Conservation (phyloP, 148 eudicot genomes). For the Dysphania ambrosioides region DNA sequence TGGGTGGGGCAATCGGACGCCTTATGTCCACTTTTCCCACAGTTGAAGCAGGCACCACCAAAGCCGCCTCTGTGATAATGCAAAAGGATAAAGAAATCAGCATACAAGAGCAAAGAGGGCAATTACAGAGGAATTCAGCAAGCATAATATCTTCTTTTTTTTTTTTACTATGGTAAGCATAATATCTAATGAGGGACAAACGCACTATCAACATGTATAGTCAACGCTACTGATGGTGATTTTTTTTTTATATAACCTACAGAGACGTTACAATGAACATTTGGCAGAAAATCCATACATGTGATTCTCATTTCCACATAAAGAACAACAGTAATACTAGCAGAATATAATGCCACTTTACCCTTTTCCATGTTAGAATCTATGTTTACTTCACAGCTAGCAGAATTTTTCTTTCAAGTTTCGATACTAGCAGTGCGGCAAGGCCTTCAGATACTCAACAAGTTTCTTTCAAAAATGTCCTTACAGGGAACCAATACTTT, state of each 20-base stretch:
- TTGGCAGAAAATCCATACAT: not conserved
- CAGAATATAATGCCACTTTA: not conserved
- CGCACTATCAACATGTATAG: not conserved
- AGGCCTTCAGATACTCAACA: not conserved
- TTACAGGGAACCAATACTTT: not conserved
- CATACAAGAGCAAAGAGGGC: not conserved
- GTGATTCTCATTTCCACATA: not conserved
- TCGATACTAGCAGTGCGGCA: not conserved
- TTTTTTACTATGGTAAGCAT: too few species aligned
- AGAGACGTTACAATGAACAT: not conserved
- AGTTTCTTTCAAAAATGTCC: not conserved
- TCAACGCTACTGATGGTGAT: not conserved
- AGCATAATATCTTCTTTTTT: not conserved
- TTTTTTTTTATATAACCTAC: too few species aligned
- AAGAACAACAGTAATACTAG: not conserved
- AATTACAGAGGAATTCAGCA: not conserved
- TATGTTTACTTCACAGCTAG: not conserved
- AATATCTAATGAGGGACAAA: not conserved
- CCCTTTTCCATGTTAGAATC: not conserved
- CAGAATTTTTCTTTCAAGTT: not conserved
- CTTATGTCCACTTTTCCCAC: conserved; percentile 85
- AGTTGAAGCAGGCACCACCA: conserved; percentile 94
- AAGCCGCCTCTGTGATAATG: conserved; percentile 48
- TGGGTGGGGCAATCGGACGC: conserved; percentile 88
- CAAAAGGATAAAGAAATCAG: not conserved